phyloP scores from a whole-genome alignment of 2,329 filamentous ascomycete genomes.

The Colletotrichum sp. region DNA sequence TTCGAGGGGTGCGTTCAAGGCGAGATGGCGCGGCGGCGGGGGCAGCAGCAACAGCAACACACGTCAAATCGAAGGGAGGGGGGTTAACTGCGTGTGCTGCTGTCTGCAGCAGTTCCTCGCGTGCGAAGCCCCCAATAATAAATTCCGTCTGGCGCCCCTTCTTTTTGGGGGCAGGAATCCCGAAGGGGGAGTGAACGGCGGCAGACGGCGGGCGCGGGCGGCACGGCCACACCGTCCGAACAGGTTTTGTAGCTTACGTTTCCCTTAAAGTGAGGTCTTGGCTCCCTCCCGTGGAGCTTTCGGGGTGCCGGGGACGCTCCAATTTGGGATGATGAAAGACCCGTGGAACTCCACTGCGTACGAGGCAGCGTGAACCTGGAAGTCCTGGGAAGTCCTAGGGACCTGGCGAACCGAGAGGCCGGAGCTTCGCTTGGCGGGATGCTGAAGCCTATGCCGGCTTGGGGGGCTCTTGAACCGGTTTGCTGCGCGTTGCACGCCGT shows the following conservation, averaged over 20 bases:
- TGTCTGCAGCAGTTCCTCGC: neutral
- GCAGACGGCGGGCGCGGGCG: conserved; percentile 10
- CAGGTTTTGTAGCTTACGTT: conserved; percentile 20
- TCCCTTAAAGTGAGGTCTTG: conserved; percentile 14
- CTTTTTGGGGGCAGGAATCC: neutral
- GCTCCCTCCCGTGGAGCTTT: conserved; percentile 13
- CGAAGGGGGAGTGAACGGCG: neutral
- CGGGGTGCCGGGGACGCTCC: conserved; percentile 9
- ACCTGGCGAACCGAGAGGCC: neutral
- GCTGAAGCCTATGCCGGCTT: neutral
- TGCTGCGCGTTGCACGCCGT: neutral
- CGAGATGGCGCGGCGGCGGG: neutral
- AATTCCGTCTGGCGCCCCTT: conserved; percentile 5
- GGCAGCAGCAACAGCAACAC: neutral
- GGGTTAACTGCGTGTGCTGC: neutral
- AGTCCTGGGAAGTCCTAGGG: neutral
- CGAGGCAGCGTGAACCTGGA: conserved; percentile 13
- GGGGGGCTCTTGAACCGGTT: neutral
- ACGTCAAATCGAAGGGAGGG: conserved; percentile 3
- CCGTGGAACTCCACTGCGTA: conserved; percentile 15
- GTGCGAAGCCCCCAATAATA: conserved; percentile 14
- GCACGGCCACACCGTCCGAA: conserved; percentile 19
- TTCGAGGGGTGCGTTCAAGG: neutral
- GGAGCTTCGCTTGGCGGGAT: conserved; percentile 9
- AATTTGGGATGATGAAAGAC: conserved; percentile 15